phyloP scores from a whole-genome alignment of 2,329 filamentous ascomycete genomes.

The Curvularia eragrostidis region DNA sequence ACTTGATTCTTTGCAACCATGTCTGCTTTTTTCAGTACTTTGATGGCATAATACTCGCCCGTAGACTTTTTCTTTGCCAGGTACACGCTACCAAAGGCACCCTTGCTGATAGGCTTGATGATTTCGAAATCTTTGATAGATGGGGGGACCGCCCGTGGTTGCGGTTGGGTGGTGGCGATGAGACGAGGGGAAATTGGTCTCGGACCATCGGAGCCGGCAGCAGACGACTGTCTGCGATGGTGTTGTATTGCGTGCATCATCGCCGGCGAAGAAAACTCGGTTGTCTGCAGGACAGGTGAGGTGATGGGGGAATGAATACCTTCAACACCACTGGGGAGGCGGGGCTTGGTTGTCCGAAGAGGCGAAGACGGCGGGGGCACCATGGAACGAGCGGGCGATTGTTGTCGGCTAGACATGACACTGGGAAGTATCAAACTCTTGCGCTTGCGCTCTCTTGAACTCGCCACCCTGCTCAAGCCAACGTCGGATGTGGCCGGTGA shows the following conservation, averaged over 20 bases:
- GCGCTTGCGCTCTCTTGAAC: constrained; percentile 82
- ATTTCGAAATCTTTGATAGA: constrained; percentile 99
- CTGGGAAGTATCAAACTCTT: constrained; percentile 85
- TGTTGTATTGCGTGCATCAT: constrained; percentile 65
- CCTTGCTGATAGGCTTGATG: constrained; percentile 99
- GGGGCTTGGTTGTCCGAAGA: constrained; percentile 82
- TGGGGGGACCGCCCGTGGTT: constrained; percentile 85
- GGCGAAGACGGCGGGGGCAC: constrained; percentile 78
- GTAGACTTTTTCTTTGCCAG: constrained; percentile 98
- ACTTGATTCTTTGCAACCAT: constrained; percentile 99
- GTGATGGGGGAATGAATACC: constrained; percentile 81
- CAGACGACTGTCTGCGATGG: constrained; percentile 89
- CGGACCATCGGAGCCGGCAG: constrained; percentile 73
- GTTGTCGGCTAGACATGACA: constrained; percentile 79
- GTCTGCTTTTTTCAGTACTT: constrained; percentile 98
- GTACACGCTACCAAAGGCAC: constrained; percentile 97
- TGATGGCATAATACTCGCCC: constrained; percentile 98
- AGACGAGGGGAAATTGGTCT: constrained; percentile 83
- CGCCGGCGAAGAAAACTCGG: constrained; percentile 80
- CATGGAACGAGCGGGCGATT: constrained; percentile 81
- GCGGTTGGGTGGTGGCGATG: constrained; percentile 76
- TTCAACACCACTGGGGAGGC: constrained; percentile 68
- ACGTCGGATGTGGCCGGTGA: constrained; percentile 86
- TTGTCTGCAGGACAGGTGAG: constrained; percentile 83
- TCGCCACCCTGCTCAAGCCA: constrained; percentile 76